Evolutionary conservation across 352 stramenopile species (phyloP).

Genomic region (Phytophthora meadii): DNA sequence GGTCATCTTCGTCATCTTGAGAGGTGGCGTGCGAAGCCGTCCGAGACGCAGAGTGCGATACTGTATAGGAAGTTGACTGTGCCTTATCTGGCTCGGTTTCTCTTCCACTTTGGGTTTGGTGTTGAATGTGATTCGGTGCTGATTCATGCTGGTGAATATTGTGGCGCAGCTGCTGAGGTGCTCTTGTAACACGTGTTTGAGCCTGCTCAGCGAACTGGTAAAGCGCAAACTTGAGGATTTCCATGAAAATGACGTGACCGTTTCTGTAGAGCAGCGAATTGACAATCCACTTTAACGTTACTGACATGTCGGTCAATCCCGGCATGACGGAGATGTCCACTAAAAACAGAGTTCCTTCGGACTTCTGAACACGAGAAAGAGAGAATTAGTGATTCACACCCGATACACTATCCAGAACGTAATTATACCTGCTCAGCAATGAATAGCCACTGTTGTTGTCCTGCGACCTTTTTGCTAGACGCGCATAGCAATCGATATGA

Average conservation of each 20-base stretch:
- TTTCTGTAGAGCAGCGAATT: slow-evolving; percentile 89
- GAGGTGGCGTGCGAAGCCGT: slow-evolving; percentile 39
- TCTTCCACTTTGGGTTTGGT: slow-evolving; percentile 30
- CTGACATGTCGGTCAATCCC: slow-evolving; percentile 77
- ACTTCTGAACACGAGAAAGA: slow-evolving; percentile 47
- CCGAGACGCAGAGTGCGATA: slow-evolving; percentile 25
- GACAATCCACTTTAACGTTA: slow-evolving; percentile 91
- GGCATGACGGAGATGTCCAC: slow-evolving; percentile 84
- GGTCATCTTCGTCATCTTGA: slow-evolving; percentile 45
- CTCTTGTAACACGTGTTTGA: slow-evolving; percentile 22
- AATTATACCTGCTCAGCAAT: slow-evolving; percentile 77
- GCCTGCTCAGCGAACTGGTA: slow-evolving; percentile 64
- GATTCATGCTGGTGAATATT: slow-evolving; percentile 15
- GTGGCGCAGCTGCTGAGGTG: slow-evolving; percentile 27
- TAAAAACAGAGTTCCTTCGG: slow-evolving; percentile 83
- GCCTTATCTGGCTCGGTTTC: slow-evolving; percentile 31
- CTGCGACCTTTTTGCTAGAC: slow-evolving; percentile 78
- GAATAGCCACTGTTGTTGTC: slow-evolving; percentile 83
- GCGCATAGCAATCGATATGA: slow-evolving; percentile 67
- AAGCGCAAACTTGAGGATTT: slow-evolving; percentile 81
- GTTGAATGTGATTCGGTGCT: slow-evolving; percentile 22
- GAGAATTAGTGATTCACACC: slow-evolving; percentile 8
- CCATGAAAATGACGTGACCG: slow-evolving; percentile 81
- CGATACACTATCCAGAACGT: not conserved
- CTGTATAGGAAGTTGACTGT: slow-evolving; percentile 14